Conservation (phyloP, 2,329 filamentous ascomycete species). For the Gaeumannomyces sp. region DNA sequence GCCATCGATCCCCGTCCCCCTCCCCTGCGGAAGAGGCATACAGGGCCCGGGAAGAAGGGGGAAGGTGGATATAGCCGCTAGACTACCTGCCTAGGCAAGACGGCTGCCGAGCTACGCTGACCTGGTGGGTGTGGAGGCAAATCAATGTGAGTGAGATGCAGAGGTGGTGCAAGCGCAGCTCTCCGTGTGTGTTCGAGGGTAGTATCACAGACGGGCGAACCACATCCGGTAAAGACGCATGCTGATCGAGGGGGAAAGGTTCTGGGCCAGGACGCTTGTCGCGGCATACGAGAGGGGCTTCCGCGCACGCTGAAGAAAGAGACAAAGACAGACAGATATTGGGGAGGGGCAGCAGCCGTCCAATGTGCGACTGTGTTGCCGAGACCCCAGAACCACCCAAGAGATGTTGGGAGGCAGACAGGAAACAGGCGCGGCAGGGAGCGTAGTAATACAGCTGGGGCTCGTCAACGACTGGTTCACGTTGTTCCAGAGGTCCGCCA, state of each 20-base stretch:
- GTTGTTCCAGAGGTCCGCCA: not conserved
- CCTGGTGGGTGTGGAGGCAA: not conserved
- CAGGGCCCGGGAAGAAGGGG: not conserved
- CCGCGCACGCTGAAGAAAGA: too few relatives aligned
- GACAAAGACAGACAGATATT: too few relatives aligned
- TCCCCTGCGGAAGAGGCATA: not conserved
- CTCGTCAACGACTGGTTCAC: not conserved
- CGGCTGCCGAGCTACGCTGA: not conserved
- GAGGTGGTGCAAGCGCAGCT: too few relatives aligned
- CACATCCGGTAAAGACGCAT: not conserved
- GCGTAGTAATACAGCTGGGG: not conserved
- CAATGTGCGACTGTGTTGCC: too few relatives aligned
- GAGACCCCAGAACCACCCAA: too few relatives aligned
- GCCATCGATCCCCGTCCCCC: too few relatives aligned
- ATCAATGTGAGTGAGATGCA: not conserved
- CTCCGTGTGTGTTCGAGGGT: not conserved
- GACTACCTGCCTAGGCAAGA: not conserved
- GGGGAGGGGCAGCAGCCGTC: too few relatives aligned
- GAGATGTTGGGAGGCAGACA: too few relatives aligned
- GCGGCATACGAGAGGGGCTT: not conserved
- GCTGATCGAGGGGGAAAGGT: not conserved
- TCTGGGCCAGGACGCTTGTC: not conserved
- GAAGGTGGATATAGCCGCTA: not conserved
- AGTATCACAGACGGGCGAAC: not conserved
- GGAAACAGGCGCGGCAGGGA: not conserved